A percentile compares a stretch with the other conserved stretches of the same genome.
Evolutionary conservation across 1,284 basidiomycete species (phyloP).

Genomic region (Neonothopanus nambi): DNA sequence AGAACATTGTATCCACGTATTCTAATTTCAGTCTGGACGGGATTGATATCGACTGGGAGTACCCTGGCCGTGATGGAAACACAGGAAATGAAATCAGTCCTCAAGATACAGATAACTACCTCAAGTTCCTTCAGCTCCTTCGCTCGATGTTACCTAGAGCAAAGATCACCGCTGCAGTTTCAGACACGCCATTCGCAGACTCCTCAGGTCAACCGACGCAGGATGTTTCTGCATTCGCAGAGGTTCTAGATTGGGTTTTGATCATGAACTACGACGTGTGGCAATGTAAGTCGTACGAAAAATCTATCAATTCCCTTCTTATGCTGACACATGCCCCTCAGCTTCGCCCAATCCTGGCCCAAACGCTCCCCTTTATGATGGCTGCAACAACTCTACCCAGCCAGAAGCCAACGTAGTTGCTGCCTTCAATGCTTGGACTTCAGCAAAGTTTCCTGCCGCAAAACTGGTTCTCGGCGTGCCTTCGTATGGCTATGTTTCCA

Average conservation of each 20-base stretch:
- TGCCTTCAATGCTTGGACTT: constrained; percentile 70
- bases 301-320: constrained; percentile 14
- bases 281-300: constrained; percentile 59
- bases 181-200: constrained; percentile 71
- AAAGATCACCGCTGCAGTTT: constrained; percentile 75
- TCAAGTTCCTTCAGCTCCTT: constrained; percentile 71
- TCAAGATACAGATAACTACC: constrained; percentile 71
- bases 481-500: constrained; percentile 70
- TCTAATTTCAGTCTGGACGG: constrained; percentile 72
- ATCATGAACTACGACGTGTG: constrained; percentile 90
- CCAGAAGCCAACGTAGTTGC: constrained; percentile 72
- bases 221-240: constrained; percentile 71
- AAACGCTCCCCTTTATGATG: constrained; percentile 81
- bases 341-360: constrained; percentile 75
- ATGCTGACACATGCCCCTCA: constrained; percentile 27
- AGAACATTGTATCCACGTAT: constrained; percentile 64
- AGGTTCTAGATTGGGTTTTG: constrained; percentile 77
- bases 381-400: constrained; percentile 76
- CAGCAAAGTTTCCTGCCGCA: constrained; percentile 73
- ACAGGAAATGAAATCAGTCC: constrained; percentile 58
- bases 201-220: constrained; percentile 58
- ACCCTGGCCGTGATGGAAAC: constrained; percentile 71
- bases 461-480: constrained; percentile 87
- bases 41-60: constrained; percentile 94
- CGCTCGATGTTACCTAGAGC: constrained; percentile 63